A percentile compares a stretch with the other conserved stretches of the same genome.
phyloP scores from a whole-genome alignment of 768 basidiomycete genomes.

The Auriculariales sp. region DNA sequence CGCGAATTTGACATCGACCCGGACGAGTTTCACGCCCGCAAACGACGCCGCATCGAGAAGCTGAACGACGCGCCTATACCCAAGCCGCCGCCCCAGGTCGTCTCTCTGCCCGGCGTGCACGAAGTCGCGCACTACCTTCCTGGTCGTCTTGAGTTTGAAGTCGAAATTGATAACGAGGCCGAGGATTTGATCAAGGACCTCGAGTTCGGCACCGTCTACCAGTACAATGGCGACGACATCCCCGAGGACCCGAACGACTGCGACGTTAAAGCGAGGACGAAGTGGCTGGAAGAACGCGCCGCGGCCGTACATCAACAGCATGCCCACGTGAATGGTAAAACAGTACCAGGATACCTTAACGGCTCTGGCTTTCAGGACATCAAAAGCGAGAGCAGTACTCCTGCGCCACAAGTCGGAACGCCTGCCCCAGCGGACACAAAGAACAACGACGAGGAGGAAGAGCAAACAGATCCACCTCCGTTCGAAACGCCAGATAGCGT shows the following conservation, averaged over 20 bases:
- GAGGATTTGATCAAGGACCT: slow-evolving; percentile 91
- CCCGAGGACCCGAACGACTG: slow-evolving; percentile 64
- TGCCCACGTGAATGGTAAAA: slow-evolving; percentile 13
- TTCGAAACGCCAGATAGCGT: slow-evolving; percentile 76
- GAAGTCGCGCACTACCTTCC: slow-evolving; percentile 89
- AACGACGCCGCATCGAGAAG: slow-evolving; percentile 74
- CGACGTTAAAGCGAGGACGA: slow-evolving; percentile 43
- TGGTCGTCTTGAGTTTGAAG: slow-evolving; percentile 96
- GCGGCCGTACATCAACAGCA: slow-evolving; percentile 10
- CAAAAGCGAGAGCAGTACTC: slow-evolving; percentile 21
- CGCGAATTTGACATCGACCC: slow-evolving; percentile 55
- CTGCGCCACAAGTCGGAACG: no score
- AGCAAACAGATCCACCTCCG: slow-evolving; percentile 56
- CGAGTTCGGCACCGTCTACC: slow-evolving; percentile 81
- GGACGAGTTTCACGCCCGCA: slow-evolving; percentile 75
- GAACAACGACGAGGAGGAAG: slow-evolving; percentile 41
- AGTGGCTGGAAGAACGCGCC: slow-evolving; percentile 27
- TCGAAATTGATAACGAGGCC: slow-evolving; percentile 93
- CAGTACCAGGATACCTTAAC: slow-evolving; percentile 16
- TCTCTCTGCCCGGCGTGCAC: slow-evolving; percentile 82
- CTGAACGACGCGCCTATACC: slow-evolving; percentile 38
- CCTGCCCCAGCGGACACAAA: slow-evolving; percentile 7
- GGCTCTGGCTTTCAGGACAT: slow-evolving; percentile 16
- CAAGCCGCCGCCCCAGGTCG: slow-evolving; percentile 60
- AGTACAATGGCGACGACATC: slow-evolving; percentile 74